Evolutionary conservation across 257 asterid genomes (phyloP).

Genomic region (Solanum raphanifolium): DNA sequence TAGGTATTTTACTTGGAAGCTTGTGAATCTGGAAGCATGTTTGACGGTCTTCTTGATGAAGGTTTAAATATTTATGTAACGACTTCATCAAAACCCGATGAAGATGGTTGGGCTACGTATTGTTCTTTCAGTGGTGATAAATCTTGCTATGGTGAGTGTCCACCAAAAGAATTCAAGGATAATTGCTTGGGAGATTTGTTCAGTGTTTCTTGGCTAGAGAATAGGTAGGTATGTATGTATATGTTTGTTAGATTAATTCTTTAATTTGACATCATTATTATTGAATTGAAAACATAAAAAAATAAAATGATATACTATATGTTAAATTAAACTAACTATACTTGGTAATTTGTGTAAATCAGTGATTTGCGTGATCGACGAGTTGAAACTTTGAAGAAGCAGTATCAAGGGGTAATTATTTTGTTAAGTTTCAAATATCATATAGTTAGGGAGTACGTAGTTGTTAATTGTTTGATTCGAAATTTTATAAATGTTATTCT

Average conservation of each 20-base stretch:
- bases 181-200: conserved; percentile 91
- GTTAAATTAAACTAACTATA: neutral
- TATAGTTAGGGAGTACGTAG: neutral
- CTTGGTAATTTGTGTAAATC: neutral
- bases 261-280: neutral
- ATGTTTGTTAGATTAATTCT: neutral
- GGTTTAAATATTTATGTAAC: conserved; percentile 71
- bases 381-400: neutral
- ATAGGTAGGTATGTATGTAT: conserved; percentile 29
- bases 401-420: neutral
- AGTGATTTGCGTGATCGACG: neutral
- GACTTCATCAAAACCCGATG: conserved; percentile 81
- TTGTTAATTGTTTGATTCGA: too few relatives aligned
- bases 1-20: conserved; percentile 90
- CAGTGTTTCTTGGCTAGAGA: conserved; percentile 94
- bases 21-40: conserved; percentile 88
- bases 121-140: conserved; percentile 22
- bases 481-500: neutral
- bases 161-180: conserved; percentile 12
- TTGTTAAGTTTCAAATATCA: neutral
- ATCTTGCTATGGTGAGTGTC: conserved; percentile 36
- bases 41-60: conserved; percentile 74
- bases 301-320: too few relatives aligned
- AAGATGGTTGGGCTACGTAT: conserved; percentile 89
- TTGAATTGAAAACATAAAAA: too few relatives aligned